phyloP scores from a whole-genome alignment of 192 early-diverging fungal species.

The Oehlia diaphana region DNA sequence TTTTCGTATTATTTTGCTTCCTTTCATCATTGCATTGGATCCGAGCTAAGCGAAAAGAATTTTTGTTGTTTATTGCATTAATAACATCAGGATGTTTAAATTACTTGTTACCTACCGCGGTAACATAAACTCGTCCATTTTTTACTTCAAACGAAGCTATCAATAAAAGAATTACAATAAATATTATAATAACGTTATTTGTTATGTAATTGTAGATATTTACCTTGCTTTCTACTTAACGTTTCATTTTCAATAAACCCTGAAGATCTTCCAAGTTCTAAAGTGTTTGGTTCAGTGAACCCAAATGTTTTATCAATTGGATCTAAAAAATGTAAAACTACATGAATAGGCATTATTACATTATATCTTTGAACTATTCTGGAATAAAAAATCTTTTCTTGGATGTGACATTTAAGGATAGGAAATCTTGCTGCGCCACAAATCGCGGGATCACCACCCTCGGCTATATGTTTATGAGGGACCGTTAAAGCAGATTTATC shows the following conservation, averaged over 20 bases:
- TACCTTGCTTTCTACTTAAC: slow-evolving; percentile 13
- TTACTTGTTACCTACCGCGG: neutral
- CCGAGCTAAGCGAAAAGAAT: neutral
- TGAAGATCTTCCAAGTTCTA: neutral
- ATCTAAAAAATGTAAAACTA: neutral
- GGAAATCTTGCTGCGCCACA: too few species aligned
- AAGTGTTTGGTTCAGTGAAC: neutral
- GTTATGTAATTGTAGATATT: neutral
- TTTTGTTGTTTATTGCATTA: neutral
- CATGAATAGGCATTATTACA: neutral
- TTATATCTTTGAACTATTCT: too few species aligned
- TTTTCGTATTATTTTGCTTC: slow-evolving; percentile 6
- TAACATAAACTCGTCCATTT: slow-evolving; percentile 19
- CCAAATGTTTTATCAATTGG: slow-evolving; percentile 11
- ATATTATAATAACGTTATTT: neutral
- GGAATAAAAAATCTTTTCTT: too few species aligned
- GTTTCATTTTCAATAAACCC: neutral
- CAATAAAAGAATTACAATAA: neutral
- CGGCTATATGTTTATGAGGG: too few species aligned
- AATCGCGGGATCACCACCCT: too few species aligned
- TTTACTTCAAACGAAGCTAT: slow-evolving; percentile 2
- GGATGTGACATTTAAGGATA: too few species aligned
- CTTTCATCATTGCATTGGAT: slow-evolving; percentile 13
- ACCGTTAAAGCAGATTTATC: too few species aligned
- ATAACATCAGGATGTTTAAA: neutral